These are phyloP conservation scores for Melanopsichium pennsylvanicum DNA, from an alignment of 1,284 basidiomycete species.

Conservation along the genomic window DNA sequence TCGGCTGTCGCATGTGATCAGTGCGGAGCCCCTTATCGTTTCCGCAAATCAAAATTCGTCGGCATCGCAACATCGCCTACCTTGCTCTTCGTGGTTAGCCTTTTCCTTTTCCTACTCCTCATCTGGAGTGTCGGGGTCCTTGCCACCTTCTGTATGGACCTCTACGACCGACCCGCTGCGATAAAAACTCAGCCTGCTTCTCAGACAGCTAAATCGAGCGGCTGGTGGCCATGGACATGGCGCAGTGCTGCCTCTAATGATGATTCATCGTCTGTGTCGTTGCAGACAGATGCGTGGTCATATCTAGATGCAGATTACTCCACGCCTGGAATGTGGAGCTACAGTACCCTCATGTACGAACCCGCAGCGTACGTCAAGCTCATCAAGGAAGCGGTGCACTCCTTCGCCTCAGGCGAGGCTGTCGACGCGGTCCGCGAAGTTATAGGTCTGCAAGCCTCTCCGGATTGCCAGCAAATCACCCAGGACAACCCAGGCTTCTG, in stretches of 20 bases:
- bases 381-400: slow-evolving; percentile 40
- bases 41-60: slow-evolving; percentile 47
- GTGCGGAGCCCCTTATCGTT: slow-evolving; percentile 56
- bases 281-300: slow-evolving; percentile 27
- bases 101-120: slow-evolving; percentile 40
- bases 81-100: slow-evolving; percentile 42
- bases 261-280: background rate
- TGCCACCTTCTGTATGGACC: slow-evolving; percentile 32
- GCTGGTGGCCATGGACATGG: slow-evolving; percentile 43
- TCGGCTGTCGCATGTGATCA: slow-evolving; percentile 57
- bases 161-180: slow-evolving; percentile 20
- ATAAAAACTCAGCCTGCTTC: background rate
- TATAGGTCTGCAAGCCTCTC: slow-evolving; percentile 13
- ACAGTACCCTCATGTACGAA: slow-evolving; percentile 35
- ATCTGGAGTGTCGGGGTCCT: slow-evolving; percentile 42
- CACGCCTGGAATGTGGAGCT: slow-evolving; percentile 23
- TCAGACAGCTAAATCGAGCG: background rate
- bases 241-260: background rate
- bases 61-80: slow-evolving; percentile 46
- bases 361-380: slow-evolving; percentile 42
- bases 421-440: slow-evolving; percentile 25
- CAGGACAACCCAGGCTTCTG: slow-evolving; percentile 22
- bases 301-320: slow-evolving; percentile 27
- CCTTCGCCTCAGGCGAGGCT: slow-evolving; percentile 46
- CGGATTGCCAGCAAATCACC: background rate